Evolutionary conservation across 345 rosid species (phyloP).

Genomic region (Eucalyptus erythrocorys): DNA sequence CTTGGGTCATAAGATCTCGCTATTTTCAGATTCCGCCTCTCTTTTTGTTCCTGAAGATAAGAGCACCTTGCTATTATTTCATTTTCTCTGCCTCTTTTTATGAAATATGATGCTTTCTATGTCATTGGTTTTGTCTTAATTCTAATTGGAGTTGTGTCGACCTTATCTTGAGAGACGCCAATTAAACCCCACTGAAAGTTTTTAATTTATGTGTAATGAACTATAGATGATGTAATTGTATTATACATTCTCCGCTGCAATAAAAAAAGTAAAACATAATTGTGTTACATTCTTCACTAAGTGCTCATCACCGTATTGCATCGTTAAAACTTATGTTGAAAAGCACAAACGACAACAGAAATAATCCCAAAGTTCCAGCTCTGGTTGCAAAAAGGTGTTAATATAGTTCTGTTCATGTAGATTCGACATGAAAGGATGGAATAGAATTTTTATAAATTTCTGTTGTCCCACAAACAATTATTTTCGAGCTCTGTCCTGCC

Average conservation of each 20-base stretch:
- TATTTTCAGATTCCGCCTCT: too few relatives aligned
- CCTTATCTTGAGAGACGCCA: not conserved
- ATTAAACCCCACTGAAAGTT: too few relatives aligned
- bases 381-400: not conserved
- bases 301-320: not conserved
- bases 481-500: not conserved
- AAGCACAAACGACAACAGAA: not conserved
- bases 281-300: too few relatives aligned
- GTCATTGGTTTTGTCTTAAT: not conserved
- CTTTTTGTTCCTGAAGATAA: too few relatives aligned
- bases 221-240: not conserved
- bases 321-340: too few relatives aligned
- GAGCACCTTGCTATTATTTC: not conserved
- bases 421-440: too few relatives aligned
- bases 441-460: too few relatives aligned
- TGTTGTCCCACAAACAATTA: not conserved
- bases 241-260: not conserved
- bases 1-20: too few relatives aligned
- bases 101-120: not conserved
- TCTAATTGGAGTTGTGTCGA: not conserved
- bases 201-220: not conserved
- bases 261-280: too few relatives aligned
- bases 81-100: too few relatives aligned
- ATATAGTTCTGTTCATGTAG: too few relatives aligned
- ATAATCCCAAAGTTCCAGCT: not conserved